Percentiles rank a stretch among this genome's conserved stretches.
These are phyloP conservation scores for Exophiala alcalophila DNA, from an alignment of 2,329 filamentous ascomycete species.

Conservation along the genomic window DNA sequence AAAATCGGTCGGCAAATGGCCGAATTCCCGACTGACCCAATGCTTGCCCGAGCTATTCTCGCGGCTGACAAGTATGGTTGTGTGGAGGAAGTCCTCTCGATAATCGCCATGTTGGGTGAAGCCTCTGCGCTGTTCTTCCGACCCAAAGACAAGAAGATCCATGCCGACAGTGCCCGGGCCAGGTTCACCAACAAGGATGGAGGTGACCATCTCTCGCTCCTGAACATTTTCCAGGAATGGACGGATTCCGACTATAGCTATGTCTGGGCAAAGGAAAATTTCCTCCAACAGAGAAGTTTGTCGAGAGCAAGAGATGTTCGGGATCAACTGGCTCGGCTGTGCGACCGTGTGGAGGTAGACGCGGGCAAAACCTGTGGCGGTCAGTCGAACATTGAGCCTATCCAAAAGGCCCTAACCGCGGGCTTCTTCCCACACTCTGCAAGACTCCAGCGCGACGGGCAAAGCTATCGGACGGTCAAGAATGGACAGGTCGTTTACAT, in stretches of 20 bases:
- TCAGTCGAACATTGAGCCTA: constrained; percentile 63
- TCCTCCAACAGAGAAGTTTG: constrained; percentile 84
- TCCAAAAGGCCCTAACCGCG: constrained; percentile 82
- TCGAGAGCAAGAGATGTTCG: constrained; percentile 86
- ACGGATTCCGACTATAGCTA: constrained; percentile 85
- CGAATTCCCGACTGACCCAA: constrained; percentile 88
- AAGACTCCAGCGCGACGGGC: constrained; percentile 74
- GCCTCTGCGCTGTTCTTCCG: constrained; percentile 86
- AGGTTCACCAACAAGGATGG: constrained; percentile 88
- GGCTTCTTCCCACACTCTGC: constrained; percentile 96
- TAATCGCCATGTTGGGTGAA: constrained; percentile 93
- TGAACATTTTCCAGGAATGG: constrained; percentile 96
- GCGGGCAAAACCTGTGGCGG: constrained; percentile 64
- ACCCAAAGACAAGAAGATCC: constrained; percentile 95
- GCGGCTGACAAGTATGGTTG: constrained; percentile 88
- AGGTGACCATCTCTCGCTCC: constrained; percentile 80
- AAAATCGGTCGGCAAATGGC: constrained; percentile 92
- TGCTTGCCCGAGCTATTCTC: constrained; percentile 84
- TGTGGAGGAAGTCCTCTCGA: constrained; percentile 85
- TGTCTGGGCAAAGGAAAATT: constrained; percentile 90
- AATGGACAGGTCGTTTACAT: constrained; percentile 83
- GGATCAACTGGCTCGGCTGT: constrained; percentile 87
- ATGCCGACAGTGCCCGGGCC: constrained; percentile 84
- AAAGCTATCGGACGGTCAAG: constrained; percentile 88
- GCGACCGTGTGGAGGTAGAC: constrained; percentile 85